These are phyloP conservation scores for Leishmania martiniquensis DNA, from an alignment of 208 protist species.

Conservation along the genomic window DNA sequence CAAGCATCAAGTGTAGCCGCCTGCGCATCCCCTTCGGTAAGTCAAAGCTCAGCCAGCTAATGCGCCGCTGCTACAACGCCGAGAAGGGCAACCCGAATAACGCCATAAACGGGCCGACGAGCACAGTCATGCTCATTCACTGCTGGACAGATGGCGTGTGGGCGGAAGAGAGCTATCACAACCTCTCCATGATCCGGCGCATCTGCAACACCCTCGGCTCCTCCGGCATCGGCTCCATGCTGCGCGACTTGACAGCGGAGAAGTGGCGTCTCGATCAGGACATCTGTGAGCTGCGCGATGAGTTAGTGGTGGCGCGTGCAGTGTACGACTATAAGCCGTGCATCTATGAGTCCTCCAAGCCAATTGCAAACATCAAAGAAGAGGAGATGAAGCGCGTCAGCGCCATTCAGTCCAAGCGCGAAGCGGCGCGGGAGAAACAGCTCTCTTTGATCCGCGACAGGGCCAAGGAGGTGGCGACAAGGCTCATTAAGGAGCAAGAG, in stretches of 20 bases:
- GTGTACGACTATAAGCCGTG: conserved; percentile 93
- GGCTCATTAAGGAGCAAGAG: conserved; percentile 84
- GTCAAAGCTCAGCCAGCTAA: conserved; percentile 89
- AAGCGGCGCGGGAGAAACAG: conserved; percentile 80
- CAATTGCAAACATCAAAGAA: conserved; percentile 87
- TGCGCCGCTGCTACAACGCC: conserved; percentile 89
- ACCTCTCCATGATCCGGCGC: conserved; percentile 81
- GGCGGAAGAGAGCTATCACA: conserved; percentile 91
- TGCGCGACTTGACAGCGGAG: conserved; percentile 88
- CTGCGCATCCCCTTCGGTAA: conserved; percentile 93
- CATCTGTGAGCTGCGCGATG: conserved; percentile 86
- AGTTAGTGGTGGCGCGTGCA: conserved; percentile 78
- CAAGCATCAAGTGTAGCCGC: conserved; percentile 90
- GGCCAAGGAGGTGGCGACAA: conserved; percentile 74
- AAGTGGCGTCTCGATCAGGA: conserved; percentile 94
- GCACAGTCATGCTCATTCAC: conserved; percentile 83
- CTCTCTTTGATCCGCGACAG: conserved; percentile 61
- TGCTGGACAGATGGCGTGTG: conserved; percentile 78
- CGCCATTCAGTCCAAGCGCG: conserved; percentile 77
- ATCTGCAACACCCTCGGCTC: conserved; percentile 84
- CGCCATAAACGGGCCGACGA: conserved; percentile 70
- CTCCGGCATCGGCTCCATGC: conserved; percentile 80
- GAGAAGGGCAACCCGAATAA: conserved; percentile 87
- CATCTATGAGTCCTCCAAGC: conserved; percentile 86
- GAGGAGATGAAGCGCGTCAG: conserved; percentile 85